A percentile compares a stretch with the other conserved stretches of the same genome.
These are phyloP conservation scores for Annulohypoxylon maeteangense DNA, from an alignment of 495 filamentous ascomycete species.

Conservation along the genomic window DNA sequence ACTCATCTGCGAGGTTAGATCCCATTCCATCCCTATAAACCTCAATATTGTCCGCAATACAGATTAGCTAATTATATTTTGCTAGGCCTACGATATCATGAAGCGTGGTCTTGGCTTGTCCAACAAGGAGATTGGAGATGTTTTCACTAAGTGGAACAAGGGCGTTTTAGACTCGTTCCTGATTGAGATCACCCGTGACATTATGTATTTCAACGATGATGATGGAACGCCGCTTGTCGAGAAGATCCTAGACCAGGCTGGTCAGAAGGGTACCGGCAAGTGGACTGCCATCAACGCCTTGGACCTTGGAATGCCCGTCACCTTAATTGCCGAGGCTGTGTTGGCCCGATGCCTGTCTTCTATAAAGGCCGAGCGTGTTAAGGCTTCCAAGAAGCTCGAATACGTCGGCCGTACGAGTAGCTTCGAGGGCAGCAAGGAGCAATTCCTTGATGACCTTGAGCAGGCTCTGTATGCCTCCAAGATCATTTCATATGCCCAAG, in stretches of 20 bases:
- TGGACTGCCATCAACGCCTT: constrained; percentile 99
- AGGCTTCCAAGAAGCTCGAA: constrained; percentile 80
- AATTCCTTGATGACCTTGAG: constrained; percentile 95
- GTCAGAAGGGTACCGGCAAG: constrained; percentile 99
- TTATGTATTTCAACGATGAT: constrained; percentile 96
- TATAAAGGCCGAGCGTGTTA: constrained; percentile 91
- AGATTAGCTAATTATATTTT: constrained; percentile 29
- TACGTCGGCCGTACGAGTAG: constrained; percentile 75
- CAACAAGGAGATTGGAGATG: constrained; percentile 93
- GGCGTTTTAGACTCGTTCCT: constrained; percentile 99
- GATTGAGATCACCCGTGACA: constrained; percentile 97
- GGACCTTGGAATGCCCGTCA: constrained; percentile 98
- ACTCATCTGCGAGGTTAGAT: constrained; percentile 92
- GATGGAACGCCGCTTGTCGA: constrained; percentile 91
- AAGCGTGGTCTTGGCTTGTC: constrained; percentile 90
- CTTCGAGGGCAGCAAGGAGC: constrained; percentile 89
- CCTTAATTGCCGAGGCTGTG: constrained; percentile 96
- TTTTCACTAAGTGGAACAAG: constrained; percentile 96
- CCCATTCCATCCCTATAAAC: neutral
- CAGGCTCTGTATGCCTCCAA: constrained; percentile 99
- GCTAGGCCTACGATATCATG: constrained; percentile 97
- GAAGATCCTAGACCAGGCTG: constrained; percentile 98
- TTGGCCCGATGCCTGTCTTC: constrained; percentile 93
- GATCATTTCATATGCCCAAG: constrained; percentile 99
- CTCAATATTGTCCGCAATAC: constrained; percentile 1